Percentiles rank a stretch among this genome's conserved stretches.
Evolutionary conservation across 805 yeast genomes (phyloP).

Genomic region (Hanseniaspora vineae): DNA sequence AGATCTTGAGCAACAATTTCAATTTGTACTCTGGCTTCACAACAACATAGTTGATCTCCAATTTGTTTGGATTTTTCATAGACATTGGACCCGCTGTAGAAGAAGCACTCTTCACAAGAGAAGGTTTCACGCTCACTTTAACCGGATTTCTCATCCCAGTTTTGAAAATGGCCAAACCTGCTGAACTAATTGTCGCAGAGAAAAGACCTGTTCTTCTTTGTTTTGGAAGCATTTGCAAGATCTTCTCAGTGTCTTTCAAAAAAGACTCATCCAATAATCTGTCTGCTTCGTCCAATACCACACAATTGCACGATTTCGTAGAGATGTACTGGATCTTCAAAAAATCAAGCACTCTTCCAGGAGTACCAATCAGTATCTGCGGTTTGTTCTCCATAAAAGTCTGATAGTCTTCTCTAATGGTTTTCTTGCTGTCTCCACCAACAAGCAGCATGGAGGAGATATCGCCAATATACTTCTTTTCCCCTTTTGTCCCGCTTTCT

Average conservation of each 20-base stretch:
- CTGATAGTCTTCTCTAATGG: slow-evolving; percentile 61
- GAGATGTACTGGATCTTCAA: slow-evolving; percentile 43
- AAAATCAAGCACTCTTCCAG: slow-evolving; percentile 78
- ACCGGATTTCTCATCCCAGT: slow-evolving; percentile 93
- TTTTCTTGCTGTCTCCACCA: slow-evolving; percentile 41
- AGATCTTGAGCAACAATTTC: slow-evolving; percentile 39
- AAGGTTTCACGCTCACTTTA: slow-evolving; percentile 60
- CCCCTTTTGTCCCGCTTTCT: slow-evolving; percentile 12
- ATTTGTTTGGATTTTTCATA: slow-evolving; percentile 42
- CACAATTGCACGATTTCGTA: slow-evolving; percentile 52
- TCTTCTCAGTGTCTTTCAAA: slow-evolving; percentile 50
- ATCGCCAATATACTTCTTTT: slow-evolving; percentile 5
- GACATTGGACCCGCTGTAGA: too few species aligned
- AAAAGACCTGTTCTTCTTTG: slow-evolving; percentile 90
- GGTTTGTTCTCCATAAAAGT: slow-evolving; percentile 42
- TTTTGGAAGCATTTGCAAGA: slow-evolving; percentile 62
- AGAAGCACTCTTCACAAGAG: slow-evolving; percentile 13
- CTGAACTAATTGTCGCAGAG: slow-evolving; percentile 83
- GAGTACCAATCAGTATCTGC: slow-evolving; percentile 78
- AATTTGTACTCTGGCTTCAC: slow-evolving; percentile 51
- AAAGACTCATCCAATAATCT: slow-evolving; percentile 70
- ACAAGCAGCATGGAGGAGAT: slow-evolving; percentile 51
- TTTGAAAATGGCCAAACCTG: slow-evolving; percentile 64
- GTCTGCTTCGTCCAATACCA: slow-evolving; percentile 90
- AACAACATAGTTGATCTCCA: slow-evolving; percentile 48